Percentiles rank a stretch among this genome's conserved stretches.
Conservation (phyloP, 164 flowering plant genomes). For the Amborella trichopoda region DNA sequence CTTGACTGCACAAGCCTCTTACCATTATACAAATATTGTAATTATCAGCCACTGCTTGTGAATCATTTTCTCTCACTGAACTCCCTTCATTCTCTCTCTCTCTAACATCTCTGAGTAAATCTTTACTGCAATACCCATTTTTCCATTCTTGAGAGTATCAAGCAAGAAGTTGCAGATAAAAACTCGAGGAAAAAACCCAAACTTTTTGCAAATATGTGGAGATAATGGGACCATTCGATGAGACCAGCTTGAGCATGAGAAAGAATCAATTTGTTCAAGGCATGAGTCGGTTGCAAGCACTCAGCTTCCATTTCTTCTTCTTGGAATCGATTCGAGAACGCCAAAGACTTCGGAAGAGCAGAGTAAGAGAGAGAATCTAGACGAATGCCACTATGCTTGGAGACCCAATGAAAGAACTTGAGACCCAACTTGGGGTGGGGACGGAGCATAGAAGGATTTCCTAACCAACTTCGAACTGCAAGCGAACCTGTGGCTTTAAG, state of each 20-base stretch:
- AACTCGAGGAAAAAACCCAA: conserved; percentile 28
- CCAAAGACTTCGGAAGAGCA: conserved; percentile 53
- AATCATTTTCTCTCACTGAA: too few relatives aligned
- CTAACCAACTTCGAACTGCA: too few relatives aligned
- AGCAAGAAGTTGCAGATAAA: conserved; percentile 57
- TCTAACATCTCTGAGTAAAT: conserved; percentile 53
- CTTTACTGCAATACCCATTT: conserved; percentile 21
- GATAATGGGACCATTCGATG: conserved; percentile 39
- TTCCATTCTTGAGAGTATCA: conserved; percentile 21
- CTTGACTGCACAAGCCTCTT: conserved; percentile 45
- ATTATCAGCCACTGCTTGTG: conserved; percentile 33
- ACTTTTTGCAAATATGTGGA: conserved; percentile 18
- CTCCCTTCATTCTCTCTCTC: conserved; percentile 18
- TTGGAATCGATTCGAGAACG: conserved; percentile 26
- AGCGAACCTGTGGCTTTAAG: too few relatives aligned
- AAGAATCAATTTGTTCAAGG: conserved; percentile 27
- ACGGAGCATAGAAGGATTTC: too few relatives aligned
- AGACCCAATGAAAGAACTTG: not conserved
- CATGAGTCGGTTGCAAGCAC: conserved; percentile 31
- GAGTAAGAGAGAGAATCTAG: conserved; percentile 42
- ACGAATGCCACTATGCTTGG: conserved; percentile 9
- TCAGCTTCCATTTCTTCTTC: conserved; percentile 31
- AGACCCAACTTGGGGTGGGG: conserved; percentile 1
- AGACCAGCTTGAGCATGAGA: conserved; percentile 41
- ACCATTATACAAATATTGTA: conserved; percentile 57